Base-by-base conservation (phyloP, 129 eudicot genomes). In the Flaveria ramosissima region DNA sequence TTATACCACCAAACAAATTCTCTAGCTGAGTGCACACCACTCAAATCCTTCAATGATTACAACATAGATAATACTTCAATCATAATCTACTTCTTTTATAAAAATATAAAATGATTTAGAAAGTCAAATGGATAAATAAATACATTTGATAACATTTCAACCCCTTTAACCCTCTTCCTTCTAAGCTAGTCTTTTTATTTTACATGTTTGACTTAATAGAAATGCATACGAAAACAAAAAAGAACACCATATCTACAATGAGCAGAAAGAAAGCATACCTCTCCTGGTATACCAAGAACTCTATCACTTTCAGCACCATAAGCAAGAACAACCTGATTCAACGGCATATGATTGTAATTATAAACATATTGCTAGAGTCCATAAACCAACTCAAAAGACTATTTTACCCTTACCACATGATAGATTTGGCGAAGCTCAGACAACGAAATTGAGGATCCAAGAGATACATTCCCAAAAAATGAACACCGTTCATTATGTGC, bases 1-100 rank as follows among this genome's bases (percentile, higher is more conserved):
- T 95, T 95, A 82, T 95, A 95, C 99, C 99, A 91, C 94, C 97
- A 95, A 53, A 95, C 99, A 84, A 95, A 89, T 79, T 95, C 99
- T 84, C 99, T 86, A 41, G 99, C 99, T 23, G 99, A 85, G 83
- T 87, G 79, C 81, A 91, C 82, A 46, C 97, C 99, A 17, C 83
- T 77, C 26, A 91, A 84, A 16, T 86, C 94, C 97, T 95, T 72
- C 53, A 87, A 64, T 64, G 0, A 68, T 71, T 11, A 43, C 48
- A 79, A 16, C 26, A 1, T 1, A 0, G 2, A 61, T 61, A 12
- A 24, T 61, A 60, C 30, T 26, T 27, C 11, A 63, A 63, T 63
- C 45, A 63, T 0, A 63, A 63, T 7, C 69, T 30, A 32, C 11
- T 32, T 23, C 1, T 24, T 62, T 63, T 55, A 55, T 32, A 32